Conservation (phyloP, 2,329 filamentous ascomycete species). For the Balansia obtecta region DNA sequence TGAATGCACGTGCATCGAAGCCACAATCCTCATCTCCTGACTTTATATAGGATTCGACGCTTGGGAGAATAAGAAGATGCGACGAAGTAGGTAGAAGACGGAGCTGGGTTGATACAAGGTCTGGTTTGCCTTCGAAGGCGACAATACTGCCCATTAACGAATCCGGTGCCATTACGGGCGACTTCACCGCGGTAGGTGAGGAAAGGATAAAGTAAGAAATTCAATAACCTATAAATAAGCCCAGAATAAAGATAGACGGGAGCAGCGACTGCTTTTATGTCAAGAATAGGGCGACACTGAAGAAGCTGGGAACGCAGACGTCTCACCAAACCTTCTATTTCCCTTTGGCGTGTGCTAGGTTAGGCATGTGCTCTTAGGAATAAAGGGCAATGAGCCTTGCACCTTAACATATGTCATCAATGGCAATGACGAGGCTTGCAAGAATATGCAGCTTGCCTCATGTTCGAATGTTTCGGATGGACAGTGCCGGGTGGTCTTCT, state of each 20-base stretch:
- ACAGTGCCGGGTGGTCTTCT: not conserved
- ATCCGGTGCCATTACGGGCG: conserved; percentile 9
- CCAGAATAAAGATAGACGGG: too few relatives aligned
- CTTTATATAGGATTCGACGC: conserved; percentile 8
- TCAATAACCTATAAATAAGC: too few relatives aligned
- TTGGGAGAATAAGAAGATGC: conserved; percentile 44
- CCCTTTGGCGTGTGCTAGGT: not conserved
- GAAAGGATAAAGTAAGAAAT: too few relatives aligned
- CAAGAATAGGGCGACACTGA: too few relatives aligned
- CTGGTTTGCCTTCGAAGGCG: conserved; percentile 45
- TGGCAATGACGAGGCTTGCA: not conserved
- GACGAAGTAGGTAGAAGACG: conserved; percentile 45
- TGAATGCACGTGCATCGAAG: conserved; percentile 23
- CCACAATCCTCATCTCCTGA: not conserved
- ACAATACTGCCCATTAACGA: conserved; percentile 36
- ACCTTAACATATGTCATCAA: not conserved
- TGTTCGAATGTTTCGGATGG: not conserved
- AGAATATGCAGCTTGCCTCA: not conserved
- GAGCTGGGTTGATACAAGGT: conserved; percentile 45
- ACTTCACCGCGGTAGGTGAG: not conserved
- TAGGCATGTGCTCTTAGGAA: not conserved
- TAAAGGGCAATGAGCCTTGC: not conserved
- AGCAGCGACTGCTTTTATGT: too few relatives aligned
- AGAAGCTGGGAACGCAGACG: not conserved
- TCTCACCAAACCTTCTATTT: not conserved